These are phyloP conservation scores for Globisporangium emineosum DNA, from an alignment of 352 stramenopile species.

Conservation along the genomic window DNA sequence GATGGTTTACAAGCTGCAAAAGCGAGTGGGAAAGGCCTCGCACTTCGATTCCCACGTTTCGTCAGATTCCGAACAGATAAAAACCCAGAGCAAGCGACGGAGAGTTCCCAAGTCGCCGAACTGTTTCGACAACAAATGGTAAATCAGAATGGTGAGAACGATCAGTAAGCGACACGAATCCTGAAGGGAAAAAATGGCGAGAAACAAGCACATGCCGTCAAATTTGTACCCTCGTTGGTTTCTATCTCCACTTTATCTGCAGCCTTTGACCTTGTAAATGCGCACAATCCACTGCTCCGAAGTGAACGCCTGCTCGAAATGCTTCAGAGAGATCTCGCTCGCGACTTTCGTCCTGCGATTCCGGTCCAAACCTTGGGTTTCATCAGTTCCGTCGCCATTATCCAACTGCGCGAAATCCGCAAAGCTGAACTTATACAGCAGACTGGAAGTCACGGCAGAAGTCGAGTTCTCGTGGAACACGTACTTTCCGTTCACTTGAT, in stretches of 20 bases:
- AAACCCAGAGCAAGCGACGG: slow-evolving; percentile 92
- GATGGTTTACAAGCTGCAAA: not conserved
- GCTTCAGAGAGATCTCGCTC: slow-evolving; percentile 64
- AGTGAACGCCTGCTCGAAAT: slow-evolving; percentile 92
- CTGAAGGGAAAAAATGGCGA: not conserved
- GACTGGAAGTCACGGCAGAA: slow-evolving; percentile 76
- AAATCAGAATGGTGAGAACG: slow-evolving; percentile 10
- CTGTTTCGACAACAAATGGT: slow-evolving; percentile 53
- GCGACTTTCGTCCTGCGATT: slow-evolving; percentile 57
- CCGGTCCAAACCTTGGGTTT: slow-evolving; percentile 62
- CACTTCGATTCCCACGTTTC: slow-evolving; percentile 98
- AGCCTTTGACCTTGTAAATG: slow-evolving; percentile 79
- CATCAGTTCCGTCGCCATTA: slow-evolving; percentile 18
- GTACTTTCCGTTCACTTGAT: slow-evolving; percentile 65
- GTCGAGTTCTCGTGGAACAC: slow-evolving; percentile 71
- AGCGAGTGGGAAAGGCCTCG: slow-evolving; percentile 80
- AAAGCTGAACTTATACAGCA: slow-evolving; percentile 93
- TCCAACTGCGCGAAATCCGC: slow-evolving; percentile 62
- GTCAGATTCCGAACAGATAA: slow-evolving; percentile 96
- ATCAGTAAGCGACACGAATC: not conserved
- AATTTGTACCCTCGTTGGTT: not conserved
- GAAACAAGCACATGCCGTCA: not conserved
- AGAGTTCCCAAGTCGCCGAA: slow-evolving; percentile 89
- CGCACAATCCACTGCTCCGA: slow-evolving; percentile 92
- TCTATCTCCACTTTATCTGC: not conserved